Conservation (phyloP, 495 filamentous ascomycete genomes). For the Penicillium antarcticum region DNA sequence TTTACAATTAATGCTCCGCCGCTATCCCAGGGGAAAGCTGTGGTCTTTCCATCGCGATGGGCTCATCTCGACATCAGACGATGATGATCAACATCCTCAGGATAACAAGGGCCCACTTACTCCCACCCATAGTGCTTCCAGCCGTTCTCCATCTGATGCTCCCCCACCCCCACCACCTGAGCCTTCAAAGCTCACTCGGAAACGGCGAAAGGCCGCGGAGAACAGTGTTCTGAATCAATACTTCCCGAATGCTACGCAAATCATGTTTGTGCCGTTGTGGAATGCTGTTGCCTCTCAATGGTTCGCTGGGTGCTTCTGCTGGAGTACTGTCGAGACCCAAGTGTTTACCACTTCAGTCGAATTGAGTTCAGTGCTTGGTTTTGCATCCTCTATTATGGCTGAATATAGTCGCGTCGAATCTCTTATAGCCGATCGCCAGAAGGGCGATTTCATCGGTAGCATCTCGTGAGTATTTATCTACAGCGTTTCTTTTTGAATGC, state of each 20-base stretch:
- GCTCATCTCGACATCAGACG: conserved; percentile 39
- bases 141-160: conserved; percentile 5
- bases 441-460: conserved; percentile 73
- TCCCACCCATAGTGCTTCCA: conserved; percentile 2
- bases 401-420: conserved; percentile 62
- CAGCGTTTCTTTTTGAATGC: no score
- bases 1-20: conserved; percentile 49
- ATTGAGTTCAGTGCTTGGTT: conserved; percentile 55
- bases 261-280: conserved; percentile 60
- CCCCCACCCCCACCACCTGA: conserved; percentile 10
- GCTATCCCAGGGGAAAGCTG: conserved; percentile 60
- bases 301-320: conserved; percentile 66
- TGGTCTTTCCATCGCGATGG: conserved; percentile 61
- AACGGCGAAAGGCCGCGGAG: conserved; percentile 39
- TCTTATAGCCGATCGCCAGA: conserved; percentile 57
- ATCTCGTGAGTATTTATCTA: conserved; percentile 46
- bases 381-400: conserved; percentile 66
- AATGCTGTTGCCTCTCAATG: conserved; percentile 65
- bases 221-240: conserved; percentile 41
- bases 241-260: conserved; percentile 44
- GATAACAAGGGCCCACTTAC: conserved; percentile 7
- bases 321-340: conserved; percentile 47
- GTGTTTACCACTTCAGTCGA: conserved; percentile 42
- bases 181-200: conserved; percentile 37
- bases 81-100: conserved; percentile 31